A percentile compares a stretch with the other conserved stretches of the same genome.
These are phyloP conservation scores for Gymnopilus junonius DNA, from an alignment of 768 basidiomycete genomes.

Conservation along the genomic window DNA sequence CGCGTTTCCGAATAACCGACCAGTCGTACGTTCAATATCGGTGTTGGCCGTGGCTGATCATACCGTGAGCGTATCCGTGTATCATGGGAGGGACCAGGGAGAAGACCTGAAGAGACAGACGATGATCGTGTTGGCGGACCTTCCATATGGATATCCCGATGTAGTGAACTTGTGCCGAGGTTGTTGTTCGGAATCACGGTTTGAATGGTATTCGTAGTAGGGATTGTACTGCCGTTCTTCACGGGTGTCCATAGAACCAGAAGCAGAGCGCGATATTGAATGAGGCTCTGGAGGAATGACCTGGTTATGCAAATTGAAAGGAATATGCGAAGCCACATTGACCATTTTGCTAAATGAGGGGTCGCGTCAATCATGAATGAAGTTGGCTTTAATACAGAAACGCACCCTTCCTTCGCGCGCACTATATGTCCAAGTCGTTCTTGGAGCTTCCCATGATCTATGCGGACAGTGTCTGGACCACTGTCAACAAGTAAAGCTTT, in stretches of 20 bases:
- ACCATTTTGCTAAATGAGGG: slow-evolving; percentile 63
- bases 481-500: neutral
- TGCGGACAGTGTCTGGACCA: slow-evolving; percentile 28
- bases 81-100: slow-evolving; percentile 12
- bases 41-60: slow-evolving; percentile 27
- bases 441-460: slow-evolving; percentile 56
- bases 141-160: slow-evolving; percentile 7
- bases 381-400: slow-evolving; percentile 9
- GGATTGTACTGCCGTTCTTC: slow-evolving; percentile 21
- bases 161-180: slow-evolving; percentile 18
- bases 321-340: slow-evolving; percentile 61
- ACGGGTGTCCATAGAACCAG: slow-evolving; percentile 24
- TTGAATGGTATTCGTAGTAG: slow-evolving; percentile 21
- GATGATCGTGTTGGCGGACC: slow-evolving; percentile 13
- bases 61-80: slow-evolving; percentile 14
- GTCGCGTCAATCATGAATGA: slow-evolving; percentile 4
- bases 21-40: slow-evolving; percentile 35
- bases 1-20: slow-evolving; percentile 28
- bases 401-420: slow-evolving; percentile 63
- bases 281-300: slow-evolving; percentile 28
- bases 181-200: slow-evolving; percentile 15
- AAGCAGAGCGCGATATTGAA: slow-evolving; percentile 32
- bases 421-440: slow-evolving; percentile 62
- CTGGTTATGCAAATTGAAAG: slow-evolving; percentile 61
- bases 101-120: slow-evolving; percentile 8